Conservation (phyloP, 257 asterid species). For the Cinchona pubescens region DNA sequence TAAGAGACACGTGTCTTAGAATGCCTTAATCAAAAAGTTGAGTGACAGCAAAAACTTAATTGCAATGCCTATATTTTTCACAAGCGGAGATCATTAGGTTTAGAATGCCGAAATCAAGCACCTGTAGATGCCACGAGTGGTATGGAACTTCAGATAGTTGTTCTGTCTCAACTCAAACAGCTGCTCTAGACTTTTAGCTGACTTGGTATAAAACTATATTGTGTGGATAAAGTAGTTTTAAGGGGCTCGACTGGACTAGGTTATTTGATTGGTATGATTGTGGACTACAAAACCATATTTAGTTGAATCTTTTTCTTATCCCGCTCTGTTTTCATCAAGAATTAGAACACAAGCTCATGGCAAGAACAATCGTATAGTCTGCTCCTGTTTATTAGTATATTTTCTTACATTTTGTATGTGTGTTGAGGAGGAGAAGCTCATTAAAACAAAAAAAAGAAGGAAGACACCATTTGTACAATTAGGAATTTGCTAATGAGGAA, state of each 20-base stretch:
- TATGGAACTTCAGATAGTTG: conserved; percentile 73
- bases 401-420: background rate
- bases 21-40: too few species aligned
- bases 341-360: background rate
- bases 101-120: conserved; percentile 94
- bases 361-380: background rate
- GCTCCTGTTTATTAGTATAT: background rate
- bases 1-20: too few species aligned
- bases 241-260: background rate
- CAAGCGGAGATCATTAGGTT: conserved; percentile 55
- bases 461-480: too few species aligned
- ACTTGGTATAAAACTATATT: background rate
- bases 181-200: conserved; percentile 68
- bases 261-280: background rate
- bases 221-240: background rate
- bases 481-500: too few species aligned
- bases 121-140: conserved; percentile 94
- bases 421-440: background rate
- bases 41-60: too few species aligned
- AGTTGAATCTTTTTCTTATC: background rate
- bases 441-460: background rate
- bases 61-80: too few species aligned
- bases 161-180: conserved; percentile 63
- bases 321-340: background rate
- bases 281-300: background rate